Evolutionary conservation across 1,284 basidiomycete species (phyloP), one percentile per base, ranked within the genome.

Genomic region (Pascua guehoae): DNA sequence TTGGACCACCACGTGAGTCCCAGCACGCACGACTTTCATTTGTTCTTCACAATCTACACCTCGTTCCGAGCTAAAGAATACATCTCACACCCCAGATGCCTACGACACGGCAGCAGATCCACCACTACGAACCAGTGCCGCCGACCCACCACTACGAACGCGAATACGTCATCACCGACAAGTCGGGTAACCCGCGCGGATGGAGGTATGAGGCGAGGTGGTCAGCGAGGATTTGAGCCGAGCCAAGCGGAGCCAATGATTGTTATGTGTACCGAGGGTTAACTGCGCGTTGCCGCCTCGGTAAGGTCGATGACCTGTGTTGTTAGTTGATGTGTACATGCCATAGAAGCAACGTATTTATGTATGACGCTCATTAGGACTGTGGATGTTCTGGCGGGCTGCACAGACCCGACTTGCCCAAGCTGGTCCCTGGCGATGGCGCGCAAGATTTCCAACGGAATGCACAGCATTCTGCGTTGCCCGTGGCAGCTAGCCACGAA

Each of bases 261-360:
- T 44, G 2, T 37, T n/a, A n/a, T 43, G 24, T 24, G 18, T 16
- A 12, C 48, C 18, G 39, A 47, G 12, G 24, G 46, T 17, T 18
- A 32, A 32, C 24, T 45, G 14, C 60, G 53, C 53, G 59, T 54
- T 11, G 87, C 85, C 39, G 79, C 78, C 65, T 89, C 84, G 0
- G 87, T 87, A 78, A 81, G 80, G 61, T 83, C 79, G 60, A 91
- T 83, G 37, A 91, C 86, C 89, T 91, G 66, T 36, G 12, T 36
- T 41, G 43, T 70, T 53, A 67, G 59, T 40, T 41, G 18, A 45
- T 38, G 54, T 48, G 45, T 24, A 5, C 12, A 55, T 18, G 12
- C 14, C 15, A n/a, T n/a, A n/a, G 40, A 17, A 47, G 12, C 8
- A 44, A 11, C 42, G 16, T 41, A 17, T n/a, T 32, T 32, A 32